Conservation (phyloP, 2,329 filamentous ascomycete genomes). For the Verticillium zaregamsianum region DNA sequence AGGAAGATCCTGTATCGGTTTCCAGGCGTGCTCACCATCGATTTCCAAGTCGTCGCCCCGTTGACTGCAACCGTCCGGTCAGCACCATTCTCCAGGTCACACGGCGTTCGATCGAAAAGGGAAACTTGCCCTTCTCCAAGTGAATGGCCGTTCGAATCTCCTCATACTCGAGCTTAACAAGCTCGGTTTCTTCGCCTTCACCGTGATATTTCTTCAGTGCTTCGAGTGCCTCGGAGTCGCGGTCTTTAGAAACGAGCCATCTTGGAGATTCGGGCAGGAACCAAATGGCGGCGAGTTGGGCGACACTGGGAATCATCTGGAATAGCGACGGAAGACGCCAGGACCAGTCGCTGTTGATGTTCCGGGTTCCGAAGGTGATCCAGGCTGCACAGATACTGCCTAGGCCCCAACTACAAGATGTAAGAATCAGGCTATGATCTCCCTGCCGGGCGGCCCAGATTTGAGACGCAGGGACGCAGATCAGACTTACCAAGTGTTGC, state of each 20-base stretch:
- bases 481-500: constrained; percentile 33
- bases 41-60: constrained; percentile 17
- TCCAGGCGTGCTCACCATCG: constrained; percentile 34
- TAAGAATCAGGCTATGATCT: no score
- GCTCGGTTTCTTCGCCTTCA: constrained; percentile 40
- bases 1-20: constrained; percentile 36
- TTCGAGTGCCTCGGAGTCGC: constrained; percentile 42
- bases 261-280: constrained; percentile 17
- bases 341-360: neutral
- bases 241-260: constrained; percentile 37
- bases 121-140: constrained; percentile 29
- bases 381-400: constrained; percentile 3
- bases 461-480: neutral
- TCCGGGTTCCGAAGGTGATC: constrained; percentile 6
- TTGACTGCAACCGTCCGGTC: constrained; percentile 11
- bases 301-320: constrained; percentile 17
- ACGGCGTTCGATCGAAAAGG: no score
- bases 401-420: constrained; percentile 31
- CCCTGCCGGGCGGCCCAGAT: no score
- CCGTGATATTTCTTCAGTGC: constrained; percentile 51
- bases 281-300: constrained; percentile 15
- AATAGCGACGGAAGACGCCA: constrained; percentile 10
- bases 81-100: constrained; percentile 6
- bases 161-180: constrained; percentile 46
- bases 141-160: constrained; percentile 43